Evolutionary conservation across 2,329 filamentous ascomycete genomes (phyloP), one percentile per base, ranked within the genome.

Genomic region (Ilyonectria destructans): DNA sequence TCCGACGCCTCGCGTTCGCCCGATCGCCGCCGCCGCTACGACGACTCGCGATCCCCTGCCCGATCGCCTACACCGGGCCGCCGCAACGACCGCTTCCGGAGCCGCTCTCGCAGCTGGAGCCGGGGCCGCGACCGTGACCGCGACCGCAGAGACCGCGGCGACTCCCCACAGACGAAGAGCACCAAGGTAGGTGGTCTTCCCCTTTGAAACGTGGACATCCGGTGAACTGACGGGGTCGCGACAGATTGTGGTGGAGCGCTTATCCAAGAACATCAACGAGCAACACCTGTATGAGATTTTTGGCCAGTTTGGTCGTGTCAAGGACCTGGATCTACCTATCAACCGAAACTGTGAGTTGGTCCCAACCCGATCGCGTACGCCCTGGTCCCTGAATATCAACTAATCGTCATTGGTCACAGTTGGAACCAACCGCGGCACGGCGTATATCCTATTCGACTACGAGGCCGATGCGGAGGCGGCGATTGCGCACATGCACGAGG

Each of bases 401-500:
- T 75, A 68, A 75, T 65, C 61, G 23, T 58, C 52, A 40, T 33
- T 31, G 23, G 43, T 52, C 62, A 55, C 56, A 96, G 94, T 93
- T 85, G 92, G 93, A 80, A 95, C 91, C 61, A 98, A 98, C 77
- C 92, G 96, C 65, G 96, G 96, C 54, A 97, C 94, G 31, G 96
- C 96, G 35, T 98, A 98, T 80, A 95, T 98, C 70, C 87, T 97
- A 48, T 99, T 92, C 82, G 85, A 90, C 61, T 87, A 92, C 72
- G 89, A 95, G 71, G 86, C 89, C 57, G 92, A 96, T 71, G 96
- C 96, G 26, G 94, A 98, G 82, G 87, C 90, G 15, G 96, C 96
- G 31, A 97, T 98, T 74, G 90, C 95, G 19, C 93, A 97, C 79
- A 98, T 99, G 96, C 96, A 99, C 81, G 96, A 99, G 83, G 94